A percentile compares a stretch with the other conserved stretches of the same genome.
Conservation (phyloP, 495 filamentous ascomycete genomes). For the Hypoxylon intermedium region DNA sequence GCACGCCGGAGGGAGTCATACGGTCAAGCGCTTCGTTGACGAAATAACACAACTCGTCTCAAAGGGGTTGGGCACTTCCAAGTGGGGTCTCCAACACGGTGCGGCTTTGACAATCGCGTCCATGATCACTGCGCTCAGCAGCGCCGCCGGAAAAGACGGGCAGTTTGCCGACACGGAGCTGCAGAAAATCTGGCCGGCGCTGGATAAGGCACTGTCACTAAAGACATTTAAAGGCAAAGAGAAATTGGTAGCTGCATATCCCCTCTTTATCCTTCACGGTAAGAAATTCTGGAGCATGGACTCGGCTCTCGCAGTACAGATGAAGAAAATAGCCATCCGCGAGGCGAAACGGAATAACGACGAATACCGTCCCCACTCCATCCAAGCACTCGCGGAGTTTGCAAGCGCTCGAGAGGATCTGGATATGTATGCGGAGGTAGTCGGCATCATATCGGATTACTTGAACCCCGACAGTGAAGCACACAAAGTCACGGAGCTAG, state of each 20-base stretch:
- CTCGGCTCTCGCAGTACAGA: constrained; percentile 48
- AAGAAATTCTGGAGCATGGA: constrained; percentile 65
- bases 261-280: constrained; percentile 71
- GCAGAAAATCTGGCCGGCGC: constrained; percentile 75
- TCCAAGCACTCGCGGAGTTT: constrained; percentile 75
- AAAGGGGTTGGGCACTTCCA: constrained; percentile 72
- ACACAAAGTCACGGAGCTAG: constrained; percentile 43
- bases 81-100: constrained; percentile 90
- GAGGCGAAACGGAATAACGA: constrained; percentile 92
- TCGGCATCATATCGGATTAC: constrained; percentile 64
- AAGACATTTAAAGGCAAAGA: constrained; percentile 97
- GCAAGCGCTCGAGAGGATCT: constrained; percentile 66
- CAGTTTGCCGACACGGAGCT: constrained; percentile 65
- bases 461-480: constrained; percentile 52
- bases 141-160: constrained; percentile 46
- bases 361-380: constrained; percentile 76
- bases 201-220: constrained; percentile 79
- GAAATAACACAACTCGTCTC: constrained; percentile 78
- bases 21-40: constrained; percentile 79
- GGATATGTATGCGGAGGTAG: constrained; percentile 72
- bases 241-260: constrained; percentile 82
- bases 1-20: constrained; percentile 82
- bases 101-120: constrained; percentile 81
- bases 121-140: constrained; percentile 66
- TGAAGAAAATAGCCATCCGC: constrained; percentile 72